A percentile compares a stretch with the other conserved stretches of the same genome.
Conservation (phyloP, 2,329 filamentous ascomycete species). For the Trematosphaeria pertusa region DNA sequence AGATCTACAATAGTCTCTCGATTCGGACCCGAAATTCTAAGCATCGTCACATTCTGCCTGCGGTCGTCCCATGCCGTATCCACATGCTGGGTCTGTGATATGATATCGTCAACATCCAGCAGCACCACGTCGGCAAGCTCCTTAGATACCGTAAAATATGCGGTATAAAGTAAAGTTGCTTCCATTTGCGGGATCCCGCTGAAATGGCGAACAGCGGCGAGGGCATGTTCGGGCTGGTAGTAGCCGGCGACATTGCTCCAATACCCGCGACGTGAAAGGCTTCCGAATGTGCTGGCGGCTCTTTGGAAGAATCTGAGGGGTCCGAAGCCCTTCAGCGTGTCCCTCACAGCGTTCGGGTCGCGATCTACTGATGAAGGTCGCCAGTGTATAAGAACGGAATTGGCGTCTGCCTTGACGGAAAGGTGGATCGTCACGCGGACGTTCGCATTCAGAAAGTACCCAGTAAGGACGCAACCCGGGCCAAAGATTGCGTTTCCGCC, state of each 20-base stretch:
- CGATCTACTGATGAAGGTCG: neutral
- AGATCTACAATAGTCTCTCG: slow-evolving; percentile 4
- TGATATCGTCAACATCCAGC: slow-evolving; percentile 4
- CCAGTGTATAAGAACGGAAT: slow-evolving; percentile 14
- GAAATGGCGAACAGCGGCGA: slow-evolving; percentile 6
- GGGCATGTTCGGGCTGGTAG: slow-evolving; percentile 14
- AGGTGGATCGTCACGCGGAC: slow-evolving; percentile 10
- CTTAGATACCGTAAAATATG: slow-evolving; percentile 9
- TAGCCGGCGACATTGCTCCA: slow-evolving; percentile 9
- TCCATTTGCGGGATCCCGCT: neutral
- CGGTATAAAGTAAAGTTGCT: slow-evolving; percentile 5
- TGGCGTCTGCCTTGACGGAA: slow-evolving; percentile 13
- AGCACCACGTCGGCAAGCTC: slow-evolving; percentile 9
- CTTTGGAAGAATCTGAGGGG: slow-evolving; percentile 5
- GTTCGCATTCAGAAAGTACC: slow-evolving; percentile 4
- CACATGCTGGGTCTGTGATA: neutral
- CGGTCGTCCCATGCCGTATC: neutral
- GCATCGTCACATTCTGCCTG: neutral
- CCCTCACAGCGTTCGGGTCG: too few species aligned
- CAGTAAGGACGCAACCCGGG: slow-evolving; percentile 7
- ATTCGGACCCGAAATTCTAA: slow-evolving; percentile 8
- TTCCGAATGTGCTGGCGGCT: neutral
- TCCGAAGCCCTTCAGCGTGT: neutral
- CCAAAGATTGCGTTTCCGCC: slow-evolving; percentile 8
- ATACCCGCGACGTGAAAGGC: neutral